Evolutionary conservation across 108 stramenopile species (phyloP).

Genomic region (Cyclotella distinguenda): DNA sequence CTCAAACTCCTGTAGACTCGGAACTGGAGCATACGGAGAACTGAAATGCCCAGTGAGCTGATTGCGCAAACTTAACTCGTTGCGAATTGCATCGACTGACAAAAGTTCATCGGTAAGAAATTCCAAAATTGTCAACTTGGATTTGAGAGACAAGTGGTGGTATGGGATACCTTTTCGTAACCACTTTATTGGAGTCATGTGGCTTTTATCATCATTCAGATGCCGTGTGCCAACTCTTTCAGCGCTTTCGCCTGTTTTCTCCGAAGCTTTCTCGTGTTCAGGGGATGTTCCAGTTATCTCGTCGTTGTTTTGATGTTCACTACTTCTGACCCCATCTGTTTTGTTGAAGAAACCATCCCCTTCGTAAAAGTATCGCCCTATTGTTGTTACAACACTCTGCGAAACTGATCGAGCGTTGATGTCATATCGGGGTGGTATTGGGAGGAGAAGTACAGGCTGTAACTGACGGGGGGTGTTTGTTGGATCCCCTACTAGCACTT

Average conservation of each 20-base stretch:
- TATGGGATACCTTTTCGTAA: conserved; percentile 68
- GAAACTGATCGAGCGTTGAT: conserved; percentile 25
- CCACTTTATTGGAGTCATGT: conserved; percentile 57
- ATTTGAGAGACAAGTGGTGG: conserved; percentile 56
- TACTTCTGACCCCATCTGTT: not conserved
- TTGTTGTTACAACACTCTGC: conserved; percentile 9
- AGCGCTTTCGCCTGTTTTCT: not conserved
- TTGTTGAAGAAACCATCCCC: conserved; percentile 14
- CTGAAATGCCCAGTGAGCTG: conserved; percentile 5
- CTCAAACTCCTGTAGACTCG: conserved; percentile 52
- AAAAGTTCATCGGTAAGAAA: conserved; percentile 80
- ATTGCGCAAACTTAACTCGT: conserved; percentile 55
- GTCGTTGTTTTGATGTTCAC: not conserved
- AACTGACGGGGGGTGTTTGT: not conserved
- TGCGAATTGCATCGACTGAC: conserved; percentile 52
- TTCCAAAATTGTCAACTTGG: conserved; percentile 72
- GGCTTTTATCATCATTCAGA: conserved; percentile 36
- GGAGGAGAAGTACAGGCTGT: conserved; percentile 20
- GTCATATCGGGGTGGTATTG: conserved; percentile 22
- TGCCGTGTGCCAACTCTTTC: not conserved
- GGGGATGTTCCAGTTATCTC: not conserved
- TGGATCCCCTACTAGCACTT: too few species aligned
- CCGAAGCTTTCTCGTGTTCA: not conserved
- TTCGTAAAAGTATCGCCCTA: conserved; percentile 27
- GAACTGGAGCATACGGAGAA: conserved; percentile 46